Evolutionary conservation across 352 stramenopile species (phyloP), one percentile per base, ranked within the genome.

Genomic region (Phytophthora pistaciae): DNA sequence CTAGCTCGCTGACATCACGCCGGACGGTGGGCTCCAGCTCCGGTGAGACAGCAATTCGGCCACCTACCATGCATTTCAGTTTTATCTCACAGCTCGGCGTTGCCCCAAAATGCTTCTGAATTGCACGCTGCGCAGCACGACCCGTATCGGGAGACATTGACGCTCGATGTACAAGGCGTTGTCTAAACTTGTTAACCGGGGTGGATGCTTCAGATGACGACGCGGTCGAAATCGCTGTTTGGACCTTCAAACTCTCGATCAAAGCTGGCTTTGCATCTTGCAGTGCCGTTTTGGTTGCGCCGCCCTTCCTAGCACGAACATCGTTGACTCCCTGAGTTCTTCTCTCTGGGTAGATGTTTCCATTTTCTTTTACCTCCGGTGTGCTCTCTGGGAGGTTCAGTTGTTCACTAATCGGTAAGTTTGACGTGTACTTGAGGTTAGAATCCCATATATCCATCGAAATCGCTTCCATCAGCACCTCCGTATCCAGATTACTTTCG

Each of bases 381-480:
- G 77, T 70, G 6, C 76, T 70, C 20, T 89, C 73, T 5, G 83
- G 75, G 0, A 94, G 72, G 61, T 85, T 84, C 25, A 94, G 56
- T 31, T 94, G 87, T 56, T 94, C 72, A 23, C 75, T 78, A 23
- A 94, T 70, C 5, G 87, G 85, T 13, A 94, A 68, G 59, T 93
- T 95, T 13, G 90, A 94, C 18, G 83, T 86, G 59, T 94, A 95
- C 74, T 95, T 95, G 44, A 96, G 76, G 23, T 91, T 89, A 11
- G 85, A 87, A 55, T 92, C 84, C 82, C 85, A 96, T 61, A 96
- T 92, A 62, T 95, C 87, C 78, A 91, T 94, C 14, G 90, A 90
- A 50, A 96, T 96, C 3, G 90, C 90, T 73, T 96, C 90, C 11
- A 96, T 53, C 3, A 96, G 60, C 9, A 96, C 87, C 69, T 96